These are phyloP conservation scores for Leptoxyphium fumago DNA, from an alignment of 2,329 filamentous ascomycete genomes.

Conservation along the genomic window DNA sequence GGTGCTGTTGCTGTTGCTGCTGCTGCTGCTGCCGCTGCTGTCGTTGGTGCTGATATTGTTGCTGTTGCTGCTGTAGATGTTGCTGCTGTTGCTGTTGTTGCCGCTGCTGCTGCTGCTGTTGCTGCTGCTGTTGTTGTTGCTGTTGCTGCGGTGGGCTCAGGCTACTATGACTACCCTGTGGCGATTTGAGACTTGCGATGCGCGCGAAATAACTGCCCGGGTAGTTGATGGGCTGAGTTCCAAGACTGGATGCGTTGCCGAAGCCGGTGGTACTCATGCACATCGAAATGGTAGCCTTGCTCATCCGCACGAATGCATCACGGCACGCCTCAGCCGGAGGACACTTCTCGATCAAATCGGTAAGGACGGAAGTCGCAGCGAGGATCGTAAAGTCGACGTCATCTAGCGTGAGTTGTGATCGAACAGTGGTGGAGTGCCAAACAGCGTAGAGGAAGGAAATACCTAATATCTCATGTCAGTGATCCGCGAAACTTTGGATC, in stretches of 20 bases:
- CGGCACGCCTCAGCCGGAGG: constrained; percentile 88
- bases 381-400: constrained; percentile 96
- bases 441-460: constrained; percentile 94
- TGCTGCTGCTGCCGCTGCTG: constrained; percentile 1
- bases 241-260: constrained; percentile 29
- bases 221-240: constrained; percentile 14
- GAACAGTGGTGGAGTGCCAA: constrained; percentile 84
- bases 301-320: constrained; percentile 88
- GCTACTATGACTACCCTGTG: background rate
- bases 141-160: background rate
- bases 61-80: background rate
- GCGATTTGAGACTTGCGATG: background rate
- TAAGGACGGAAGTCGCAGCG: constrained; percentile 81
- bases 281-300: constrained; percentile 92
- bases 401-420: constrained; percentile 75
- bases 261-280: constrained; percentile 77
- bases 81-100: constrained; percentile 1
- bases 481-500: too few relatives aligned
- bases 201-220: constrained; percentile 13
- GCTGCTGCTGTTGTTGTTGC: constrained; percentile 1
- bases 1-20: background rate
- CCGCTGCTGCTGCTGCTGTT: background rate
- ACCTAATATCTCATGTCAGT: constrained; percentile 25
- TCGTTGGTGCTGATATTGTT: constrained; percentile 1
- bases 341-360: constrained; percentile 85